Evolutionary conservation across 2,329 filamentous ascomycete genomes (phyloP).

Genomic region (Calonectria honghensis): DNA sequence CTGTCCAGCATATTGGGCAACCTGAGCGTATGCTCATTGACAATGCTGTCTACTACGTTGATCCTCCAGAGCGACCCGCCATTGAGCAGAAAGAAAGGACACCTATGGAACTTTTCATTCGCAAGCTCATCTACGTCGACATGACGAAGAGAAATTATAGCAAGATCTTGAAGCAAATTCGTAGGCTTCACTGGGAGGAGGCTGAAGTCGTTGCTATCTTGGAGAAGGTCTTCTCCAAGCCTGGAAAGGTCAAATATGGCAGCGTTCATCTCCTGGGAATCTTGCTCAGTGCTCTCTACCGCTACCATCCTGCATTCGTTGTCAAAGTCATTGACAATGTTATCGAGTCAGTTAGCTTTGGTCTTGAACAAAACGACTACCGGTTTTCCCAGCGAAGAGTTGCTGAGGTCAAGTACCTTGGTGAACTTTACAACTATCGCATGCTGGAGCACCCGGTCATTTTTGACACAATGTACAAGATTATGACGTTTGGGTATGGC

Average conservation of each 20-base stretch:
- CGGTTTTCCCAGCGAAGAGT: slow-evolving; percentile 96
- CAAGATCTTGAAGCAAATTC: slow-evolving; percentile 94
- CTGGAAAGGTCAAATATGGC: slow-evolving; percentile 97
- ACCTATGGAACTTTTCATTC: slow-evolving; percentile 92
- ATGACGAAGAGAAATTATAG: slow-evolving; percentile 96
- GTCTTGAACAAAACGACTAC: slow-evolving; percentile 97
- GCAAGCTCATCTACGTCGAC: slow-evolving; percentile 94
- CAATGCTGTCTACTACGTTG: slow-evolving; percentile 98
- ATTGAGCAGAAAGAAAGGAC: slow-evolving; percentile 98
- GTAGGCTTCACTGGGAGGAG: slow-evolving; percentile 98
- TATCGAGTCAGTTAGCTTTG: slow-evolving; percentile 89
- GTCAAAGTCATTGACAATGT: slow-evolving; percentile 94
- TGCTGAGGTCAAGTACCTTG: slow-evolving; percentile 96
- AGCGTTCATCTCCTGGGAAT: slow-evolving; percentile 96
- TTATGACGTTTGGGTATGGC: slow-evolving; percentile 93
- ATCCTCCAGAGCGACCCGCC: slow-evolving; percentile 92
- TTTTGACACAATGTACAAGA: slow-evolving; percentile 95
- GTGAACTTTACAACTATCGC: slow-evolving; percentile 97
- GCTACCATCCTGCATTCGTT: slow-evolving; percentile 94
- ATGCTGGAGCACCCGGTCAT: slow-evolving; percentile 97
- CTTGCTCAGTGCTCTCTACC: slow-evolving; percentile 89
- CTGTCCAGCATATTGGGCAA: slow-evolving; percentile 94
- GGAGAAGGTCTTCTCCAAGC: slow-evolving; percentile 95
- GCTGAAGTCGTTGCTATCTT: slow-evolving; percentile 85
- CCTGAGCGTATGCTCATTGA: slow-evolving; percentile 99